phyloP scores from a whole-genome alignment of 1,139 yeast genomes.

The Hemisphaericaspora lyxosophila region DNA sequence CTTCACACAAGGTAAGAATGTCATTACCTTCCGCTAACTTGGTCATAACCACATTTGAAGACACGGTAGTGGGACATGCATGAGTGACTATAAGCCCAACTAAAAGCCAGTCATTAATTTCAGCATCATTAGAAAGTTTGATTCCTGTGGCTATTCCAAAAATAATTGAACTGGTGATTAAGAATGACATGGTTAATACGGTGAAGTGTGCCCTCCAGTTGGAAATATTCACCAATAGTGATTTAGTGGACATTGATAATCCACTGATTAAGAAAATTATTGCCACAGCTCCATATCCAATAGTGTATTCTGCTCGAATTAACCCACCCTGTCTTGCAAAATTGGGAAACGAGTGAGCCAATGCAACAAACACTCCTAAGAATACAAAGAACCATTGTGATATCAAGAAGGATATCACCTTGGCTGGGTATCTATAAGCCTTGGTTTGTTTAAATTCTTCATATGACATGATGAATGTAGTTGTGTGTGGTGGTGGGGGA shows the following conservation, averaged over 20 bases:
- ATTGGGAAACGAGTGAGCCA: constrained; percentile 76
- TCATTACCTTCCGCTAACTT: constrained; percentile 78
- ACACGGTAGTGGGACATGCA: constrained; percentile 87
- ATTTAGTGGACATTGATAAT: constrained; percentile 66
- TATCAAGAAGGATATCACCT: constrained; percentile 28
- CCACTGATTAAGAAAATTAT: constrained; percentile 81
- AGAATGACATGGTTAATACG: constrained; percentile 64
- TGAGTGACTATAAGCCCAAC: constrained; percentile 81
- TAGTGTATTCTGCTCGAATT: constrained; percentile 70
- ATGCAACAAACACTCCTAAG: constrained; percentile 67
- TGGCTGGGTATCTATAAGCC: constrained; percentile 13
- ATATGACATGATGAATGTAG: constrained; percentile 6
- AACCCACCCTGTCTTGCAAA: constrained; percentile 83
- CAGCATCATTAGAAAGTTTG: constrained; percentile 52
- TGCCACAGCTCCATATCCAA: constrained; percentile 86
- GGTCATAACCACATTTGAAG: constrained; percentile 93
- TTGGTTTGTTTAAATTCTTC: constrained; percentile 10
- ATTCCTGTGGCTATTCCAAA: constrained; percentile 75
- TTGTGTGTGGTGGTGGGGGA: too few species aligned
- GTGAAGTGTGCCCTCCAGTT: constrained; percentile 85
- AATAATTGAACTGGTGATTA: constrained; percentile 72
- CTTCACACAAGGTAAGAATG: constrained; percentile 76
- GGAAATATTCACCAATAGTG: constrained; percentile 56
- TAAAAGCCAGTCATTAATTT: constrained; percentile 69
- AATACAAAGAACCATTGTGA: constrained; percentile 74